These are phyloP conservation scores for Linum trigynum DNA, from an alignment of 345 rosid genomes.

Conservation along the genomic window DNA sequence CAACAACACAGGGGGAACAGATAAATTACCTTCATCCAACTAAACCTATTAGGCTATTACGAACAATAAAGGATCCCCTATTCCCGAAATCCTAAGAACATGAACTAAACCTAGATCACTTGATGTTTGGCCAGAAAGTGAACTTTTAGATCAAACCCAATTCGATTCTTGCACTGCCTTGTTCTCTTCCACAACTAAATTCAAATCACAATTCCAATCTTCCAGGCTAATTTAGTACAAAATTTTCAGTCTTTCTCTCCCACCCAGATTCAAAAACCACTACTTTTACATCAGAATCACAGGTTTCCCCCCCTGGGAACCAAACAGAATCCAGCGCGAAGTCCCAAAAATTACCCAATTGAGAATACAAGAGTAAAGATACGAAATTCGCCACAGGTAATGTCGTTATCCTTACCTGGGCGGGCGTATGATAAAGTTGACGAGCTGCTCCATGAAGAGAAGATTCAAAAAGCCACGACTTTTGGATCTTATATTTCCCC, in stretches of 20 bases:
- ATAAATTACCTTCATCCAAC: not conserved
- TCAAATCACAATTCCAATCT: not conserved
- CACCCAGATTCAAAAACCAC: constrained; percentile 1
- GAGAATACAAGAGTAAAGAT: not conserved
- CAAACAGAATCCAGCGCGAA: not conserved
- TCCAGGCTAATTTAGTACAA: not conserved
- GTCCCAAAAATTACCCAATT: not conserved
- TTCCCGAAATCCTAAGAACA: not conserved
- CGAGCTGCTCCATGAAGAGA: constrained; percentile 67
- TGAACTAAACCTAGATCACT: not conserved
- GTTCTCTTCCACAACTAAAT: not conserved
- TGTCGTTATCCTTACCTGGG: constrained; percentile 49
- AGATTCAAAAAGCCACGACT: constrained; percentile 13
- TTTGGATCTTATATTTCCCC: no score
- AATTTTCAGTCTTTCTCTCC: not conserved
- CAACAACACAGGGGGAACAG: not conserved
- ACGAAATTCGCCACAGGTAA: not conserved
- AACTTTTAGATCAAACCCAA: not conserved
- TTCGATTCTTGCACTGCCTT: not conserved
- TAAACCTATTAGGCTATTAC: not conserved
- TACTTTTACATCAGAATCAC: not conserved
- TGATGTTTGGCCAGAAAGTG: not conserved
- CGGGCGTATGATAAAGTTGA: constrained; percentile 91
- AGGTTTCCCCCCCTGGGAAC: not conserved
- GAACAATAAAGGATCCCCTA: constrained; percentile 10